phyloP scores from a whole-genome alignment of 2,329 filamentous ascomycete species.

The Aureobasidium sp. region DNA sequence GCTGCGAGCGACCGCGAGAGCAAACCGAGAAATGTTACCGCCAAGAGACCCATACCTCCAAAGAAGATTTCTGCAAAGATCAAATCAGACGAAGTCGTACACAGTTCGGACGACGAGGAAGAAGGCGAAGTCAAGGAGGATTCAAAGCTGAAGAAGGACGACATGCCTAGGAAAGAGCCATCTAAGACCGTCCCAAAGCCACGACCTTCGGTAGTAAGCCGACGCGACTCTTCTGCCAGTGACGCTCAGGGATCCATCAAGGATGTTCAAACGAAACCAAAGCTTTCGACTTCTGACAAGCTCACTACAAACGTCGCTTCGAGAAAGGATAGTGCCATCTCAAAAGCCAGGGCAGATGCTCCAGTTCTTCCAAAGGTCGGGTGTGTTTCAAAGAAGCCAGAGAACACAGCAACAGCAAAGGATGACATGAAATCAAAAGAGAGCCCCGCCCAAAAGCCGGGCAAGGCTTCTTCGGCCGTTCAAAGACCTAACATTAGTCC shows the following conservation, averaged over 20 bases:
- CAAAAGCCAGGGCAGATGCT: neutral
- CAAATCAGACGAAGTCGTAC: conserved; percentile 49
- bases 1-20: conserved; percentile 25
- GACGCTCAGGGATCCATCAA: conserved; percentile 21
- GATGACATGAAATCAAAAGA: conserved; percentile 17
- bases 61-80: conserved; percentile 36
- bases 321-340: conserved; percentile 4
- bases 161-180: conserved; percentile 20
- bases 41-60: conserved; percentile 21
- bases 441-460: conserved; percentile 21
- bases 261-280: conserved; percentile 21
- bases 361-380: neutral
- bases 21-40: conserved; percentile 25
- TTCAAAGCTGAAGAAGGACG: conserved; percentile 21
- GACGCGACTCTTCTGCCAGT: conserved; percentile 22
- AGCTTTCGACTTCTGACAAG: conserved; percentile 12
- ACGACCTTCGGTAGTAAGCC: conserved; percentile 19
- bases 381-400: conserved; percentile 13
- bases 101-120: conserved; percentile 41
- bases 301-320: neutral
- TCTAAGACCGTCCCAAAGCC: conserved; percentile 14
- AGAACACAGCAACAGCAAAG: neutral
- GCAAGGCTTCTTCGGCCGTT: conserved; percentile 23
- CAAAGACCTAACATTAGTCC: conserved; percentile 17
- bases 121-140: conserved; percentile 22